A percentile compares a stretch with the other conserved stretches of the same genome.
These are phyloP conservation scores for Metschnikowia shivogae DNA, from an alignment of 805 yeast genomes.

Conservation along the genomic window DNA sequence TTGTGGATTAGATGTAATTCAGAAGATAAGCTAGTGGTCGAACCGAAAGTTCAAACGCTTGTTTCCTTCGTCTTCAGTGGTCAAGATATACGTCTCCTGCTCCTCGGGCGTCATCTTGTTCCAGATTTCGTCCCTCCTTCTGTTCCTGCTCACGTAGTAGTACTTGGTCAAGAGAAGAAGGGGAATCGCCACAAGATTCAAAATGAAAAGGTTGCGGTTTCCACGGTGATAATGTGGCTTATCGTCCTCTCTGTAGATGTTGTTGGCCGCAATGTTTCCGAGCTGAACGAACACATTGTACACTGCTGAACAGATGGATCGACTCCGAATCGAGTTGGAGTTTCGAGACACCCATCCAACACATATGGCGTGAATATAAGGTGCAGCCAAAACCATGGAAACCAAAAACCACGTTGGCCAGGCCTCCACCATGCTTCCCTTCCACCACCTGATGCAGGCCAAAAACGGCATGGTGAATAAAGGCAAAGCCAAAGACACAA, in stretches of 20 bases:
- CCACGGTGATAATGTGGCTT: constrained; percentile 59
- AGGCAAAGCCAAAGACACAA: constrained; percentile 18
- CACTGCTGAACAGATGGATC: constrained; percentile 63
- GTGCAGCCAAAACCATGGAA: constrained; percentile 38
- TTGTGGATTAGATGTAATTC: too few species aligned
- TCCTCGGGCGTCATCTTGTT: constrained; percentile 45
- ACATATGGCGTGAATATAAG: constrained; percentile 51
- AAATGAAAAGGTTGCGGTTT: constrained; percentile 35
- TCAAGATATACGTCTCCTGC: constrained; percentile 41
- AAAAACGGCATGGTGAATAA: constrained; percentile 27
- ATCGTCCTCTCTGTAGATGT: constrained; percentile 56
- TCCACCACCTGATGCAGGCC: constrained; percentile 39
- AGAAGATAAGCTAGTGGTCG: constrained; percentile 19
- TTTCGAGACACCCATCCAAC: constrained; percentile 62
- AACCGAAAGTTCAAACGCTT: constrained; percentile 50
- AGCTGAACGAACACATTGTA: constrained; percentile 64
- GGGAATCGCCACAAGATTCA: constrained; percentile 25
- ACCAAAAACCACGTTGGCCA: constrained; percentile 43
- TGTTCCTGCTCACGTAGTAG: constrained; percentile 43
- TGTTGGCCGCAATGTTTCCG: constrained; percentile 49
- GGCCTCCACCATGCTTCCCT: constrained; percentile 31
- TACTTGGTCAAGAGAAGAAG: constrained; percentile 24
- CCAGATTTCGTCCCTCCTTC: constrained; percentile 48
- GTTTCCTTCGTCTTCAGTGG: constrained; percentile 52
- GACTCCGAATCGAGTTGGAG: constrained; percentile 56